Base-by-base conservation (phyloP, 1,284 basidiomycete genomes). In the Microbotryomycetes sp. region DNA sequence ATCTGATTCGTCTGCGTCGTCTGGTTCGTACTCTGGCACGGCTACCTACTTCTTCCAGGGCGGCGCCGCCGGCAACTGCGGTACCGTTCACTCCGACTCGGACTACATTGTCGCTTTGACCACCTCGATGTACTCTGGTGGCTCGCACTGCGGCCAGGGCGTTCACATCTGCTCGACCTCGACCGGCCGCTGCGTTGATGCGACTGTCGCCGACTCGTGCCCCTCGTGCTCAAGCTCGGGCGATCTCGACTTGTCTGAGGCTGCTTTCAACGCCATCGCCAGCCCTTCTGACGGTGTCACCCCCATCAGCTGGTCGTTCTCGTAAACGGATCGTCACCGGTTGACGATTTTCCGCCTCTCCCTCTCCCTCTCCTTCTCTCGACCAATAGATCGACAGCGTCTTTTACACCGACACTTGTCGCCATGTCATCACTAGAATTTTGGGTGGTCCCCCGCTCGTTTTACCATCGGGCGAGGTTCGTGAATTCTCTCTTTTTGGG, bases 1-100 rank as follows among this genome's bases (percentile, higher is more conserved):
- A 41, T 41, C 35, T 18, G 78, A 76, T 81, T 54, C 85, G 84
- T 52, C 70, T 68, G 53, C 62, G 74, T 47, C 76, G 76, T 54
- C 77, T 83, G 4, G 88, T 88, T 61, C 58, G 54, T 53, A 86
- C 87, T 91, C 88, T 73, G 88, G 89, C 56, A 72, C 70, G 30
- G 76, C 80, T 28, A 81, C 89, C 79, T 64, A 70, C 2, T 88
- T 91, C 76, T 81, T 78, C 74, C 88, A 91, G 78, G 76, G 80
- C 53, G 85, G 85, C 47, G 71, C 70, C 54, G 68, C 76, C 48
- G 35, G 35, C 35, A 87, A 87, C 9, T 92, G 89, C 74, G 89
- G 90, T 52, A 73, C 71, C 31, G 77, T 80, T 29, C 80, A 90
- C 79, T 64, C 71, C 1, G 90, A 93, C 76, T 69, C n/a, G 35